Evolutionary conservation across 1,139 yeast species (phyloP).

Genomic region (Hyphopichia wangnamkhiaoensis): DNA sequence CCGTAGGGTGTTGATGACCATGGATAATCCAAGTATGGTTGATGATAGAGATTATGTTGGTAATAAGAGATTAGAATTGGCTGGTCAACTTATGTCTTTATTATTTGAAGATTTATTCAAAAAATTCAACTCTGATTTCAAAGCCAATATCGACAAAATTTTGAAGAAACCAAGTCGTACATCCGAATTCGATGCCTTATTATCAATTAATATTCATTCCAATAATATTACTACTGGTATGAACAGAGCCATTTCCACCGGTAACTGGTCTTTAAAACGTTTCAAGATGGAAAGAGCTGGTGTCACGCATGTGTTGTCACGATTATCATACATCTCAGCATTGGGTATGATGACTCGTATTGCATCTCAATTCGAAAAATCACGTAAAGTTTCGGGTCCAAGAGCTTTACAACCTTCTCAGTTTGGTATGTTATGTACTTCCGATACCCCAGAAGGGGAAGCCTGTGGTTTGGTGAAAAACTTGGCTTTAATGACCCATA

Average conservation of each 20-base stretch:
- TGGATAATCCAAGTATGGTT: constrained; percentile 91
- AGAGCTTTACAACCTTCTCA: constrained; percentile 99
- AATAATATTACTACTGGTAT: constrained; percentile 92
- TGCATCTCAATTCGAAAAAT: constrained; percentile 95
- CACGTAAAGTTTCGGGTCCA: constrained; percentile 97
- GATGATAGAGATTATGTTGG: constrained; percentile 99
- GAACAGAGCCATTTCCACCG: constrained; percentile 96
- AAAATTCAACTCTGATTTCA: constrained; percentile 91
- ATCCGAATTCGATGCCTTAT: constrained; percentile 89
- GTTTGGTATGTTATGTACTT: constrained; percentile 97
- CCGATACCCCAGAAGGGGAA: constrained; percentile 99
- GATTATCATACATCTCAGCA: constrained; percentile 91
- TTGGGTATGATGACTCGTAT: constrained; percentile 99
- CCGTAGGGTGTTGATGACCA: constrained; percentile 91
- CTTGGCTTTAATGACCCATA: constrained; percentile 96
- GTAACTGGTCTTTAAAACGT: constrained; percentile 97
- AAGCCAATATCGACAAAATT: constrained; percentile 90
- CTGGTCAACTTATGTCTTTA: constrained; percentile 94
- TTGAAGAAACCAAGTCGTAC: constrained; percentile 93
- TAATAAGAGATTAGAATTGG: constrained; percentile 93
- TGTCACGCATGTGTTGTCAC: constrained; percentile 91
- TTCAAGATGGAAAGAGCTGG: constrained; percentile 99
- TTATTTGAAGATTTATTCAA: constrained; percentile 95
- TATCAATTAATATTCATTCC: constrained; percentile 86
- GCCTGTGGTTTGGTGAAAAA: constrained; percentile 99